These are phyloP conservation scores for Terana coerulea DNA, from an alignment of 768 basidiomycete species.

Conservation along the genomic window DNA sequence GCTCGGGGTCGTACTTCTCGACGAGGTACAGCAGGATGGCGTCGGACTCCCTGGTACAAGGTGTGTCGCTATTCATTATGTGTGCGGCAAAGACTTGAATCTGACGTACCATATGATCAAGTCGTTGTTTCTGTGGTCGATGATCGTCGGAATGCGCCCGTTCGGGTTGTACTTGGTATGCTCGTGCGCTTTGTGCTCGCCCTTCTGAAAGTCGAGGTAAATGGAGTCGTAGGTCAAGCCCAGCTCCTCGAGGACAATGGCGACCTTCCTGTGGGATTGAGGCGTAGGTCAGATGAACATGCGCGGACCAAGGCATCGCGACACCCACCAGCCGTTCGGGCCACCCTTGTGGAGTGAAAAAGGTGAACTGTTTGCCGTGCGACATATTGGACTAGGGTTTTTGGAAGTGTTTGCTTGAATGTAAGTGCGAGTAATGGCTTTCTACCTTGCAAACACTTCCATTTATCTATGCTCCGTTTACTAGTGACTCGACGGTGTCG, in stretches of 20 bases:
- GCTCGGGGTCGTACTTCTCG: constrained; percentile 43
- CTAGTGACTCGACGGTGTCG: too few relatives aligned
- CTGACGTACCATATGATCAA: constrained; percentile 25
- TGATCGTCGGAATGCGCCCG: constrained; percentile 35
- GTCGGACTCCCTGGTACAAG: constrained; percentile 27
- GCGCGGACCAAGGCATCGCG: neutral
- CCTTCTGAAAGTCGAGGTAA: constrained; percentile 24
- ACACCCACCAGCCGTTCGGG: constrained; percentile 20
- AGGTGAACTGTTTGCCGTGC: constrained; percentile 26
- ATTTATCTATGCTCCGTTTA: too few relatives aligned
- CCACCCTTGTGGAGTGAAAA: constrained; percentile 20
- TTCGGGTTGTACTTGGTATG: constrained; percentile 28
- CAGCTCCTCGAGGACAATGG: constrained; percentile 24
- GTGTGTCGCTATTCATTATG: neutral
- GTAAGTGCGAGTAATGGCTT: too few relatives aligned
- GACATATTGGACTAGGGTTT: constrained; percentile 12
- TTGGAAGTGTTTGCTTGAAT: too few relatives aligned
- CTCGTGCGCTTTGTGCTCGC: constrained; percentile 23
- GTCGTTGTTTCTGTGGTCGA: constrained; percentile 30
- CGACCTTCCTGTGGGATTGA: constrained; percentile 20
- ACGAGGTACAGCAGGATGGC: constrained; percentile 42
- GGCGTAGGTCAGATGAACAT: neutral
- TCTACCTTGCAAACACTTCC: too few relatives aligned
- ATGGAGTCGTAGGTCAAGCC: constrained; percentile 24
- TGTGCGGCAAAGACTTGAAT: too few relatives aligned